These are phyloP conservation scores for Conringia planisiliqua DNA, from an alignment of 345 rosid genomes.

Conservation along the genomic window DNA sequence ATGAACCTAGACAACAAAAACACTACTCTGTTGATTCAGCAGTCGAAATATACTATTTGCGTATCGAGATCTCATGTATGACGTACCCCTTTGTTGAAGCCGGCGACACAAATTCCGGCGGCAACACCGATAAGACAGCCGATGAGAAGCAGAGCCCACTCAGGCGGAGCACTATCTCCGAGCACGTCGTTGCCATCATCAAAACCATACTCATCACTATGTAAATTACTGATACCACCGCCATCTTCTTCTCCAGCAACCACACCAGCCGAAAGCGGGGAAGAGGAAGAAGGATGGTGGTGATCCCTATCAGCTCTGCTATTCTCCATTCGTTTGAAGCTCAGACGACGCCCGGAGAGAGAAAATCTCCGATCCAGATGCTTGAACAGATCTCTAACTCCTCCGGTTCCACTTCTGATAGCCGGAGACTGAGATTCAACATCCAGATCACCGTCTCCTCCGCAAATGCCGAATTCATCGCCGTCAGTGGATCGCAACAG, in stretches of 20 bases:
- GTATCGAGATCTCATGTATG: constrained; percentile 20
- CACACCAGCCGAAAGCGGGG: constrained; percentile 19
- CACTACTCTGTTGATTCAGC: constrained; percentile 25
- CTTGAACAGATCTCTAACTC: constrained; percentile 55
- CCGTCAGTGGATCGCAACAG: constrained; percentile 38
- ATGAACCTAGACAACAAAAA: constrained; percentile 56
- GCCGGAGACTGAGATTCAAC: constrained; percentile 41
- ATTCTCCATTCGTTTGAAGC: constrained; percentile 46
- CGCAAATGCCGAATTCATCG: background rate
- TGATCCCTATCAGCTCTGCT: constrained; percentile 39
- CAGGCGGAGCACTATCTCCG: constrained; percentile 84
- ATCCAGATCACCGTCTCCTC: constrained; percentile 21
- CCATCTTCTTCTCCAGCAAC: background rate
- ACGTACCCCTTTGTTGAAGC: constrained; percentile 79
- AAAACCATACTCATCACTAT: constrained; percentile 19
- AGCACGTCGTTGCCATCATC: constrained; percentile 45
- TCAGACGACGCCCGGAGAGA: constrained; percentile 48
- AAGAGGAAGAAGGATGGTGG: constrained; percentile 28
- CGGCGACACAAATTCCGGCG: constrained; percentile 90
- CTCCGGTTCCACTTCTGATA: constrained; percentile 19
- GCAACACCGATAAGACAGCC: constrained; percentile 92
- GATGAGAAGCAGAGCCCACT: constrained; percentile 89
- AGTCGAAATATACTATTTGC: too few species aligned
- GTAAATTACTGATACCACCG: constrained; percentile 17
- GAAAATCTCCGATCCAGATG: constrained; percentile 64